Percentiles rank a stretch among this genome's conserved stretches.
phyloP scores from a whole-genome alignment of 1,284 basidiomycete genomes.

The Tylopilus sp. region DNA sequence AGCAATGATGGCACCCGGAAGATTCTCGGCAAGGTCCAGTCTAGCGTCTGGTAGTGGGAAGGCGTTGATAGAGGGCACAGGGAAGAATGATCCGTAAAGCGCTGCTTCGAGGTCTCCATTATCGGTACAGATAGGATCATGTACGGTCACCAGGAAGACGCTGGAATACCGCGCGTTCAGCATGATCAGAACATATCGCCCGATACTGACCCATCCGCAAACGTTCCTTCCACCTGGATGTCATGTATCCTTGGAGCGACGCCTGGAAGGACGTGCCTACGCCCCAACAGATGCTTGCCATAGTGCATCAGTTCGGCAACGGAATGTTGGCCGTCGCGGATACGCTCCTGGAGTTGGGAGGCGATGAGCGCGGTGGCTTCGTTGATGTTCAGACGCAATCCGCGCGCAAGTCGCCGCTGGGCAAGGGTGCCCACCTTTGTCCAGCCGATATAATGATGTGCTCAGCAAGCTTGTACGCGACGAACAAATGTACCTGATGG shows the following conservation, averaged over 20 bases:
- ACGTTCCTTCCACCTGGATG: constrained; percentile 93
- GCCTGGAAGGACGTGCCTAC: constrained; percentile 86
- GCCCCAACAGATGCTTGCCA: constrained; percentile 88
- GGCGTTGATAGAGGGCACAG: constrained; percentile 67
- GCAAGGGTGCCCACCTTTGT: constrained; percentile 81
- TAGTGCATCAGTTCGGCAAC: constrained; percentile 92
- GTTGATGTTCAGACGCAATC: constrained; percentile 82
- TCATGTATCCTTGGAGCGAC: constrained; percentile 74
- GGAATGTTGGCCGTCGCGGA: constrained; percentile 90
- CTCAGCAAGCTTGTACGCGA: background rate
- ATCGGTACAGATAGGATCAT: constrained; percentile 90
- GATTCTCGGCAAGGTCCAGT: constrained; percentile 59
- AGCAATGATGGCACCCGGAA: constrained; percentile 79
- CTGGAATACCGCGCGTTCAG: constrained; percentile 39
- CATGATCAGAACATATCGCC: background rate
- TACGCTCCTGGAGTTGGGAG: constrained; percentile 89
- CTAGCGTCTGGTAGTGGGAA: constrained; percentile 65
- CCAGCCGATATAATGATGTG: constrained; percentile 4
- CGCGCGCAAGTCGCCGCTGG: constrained; percentile 92
- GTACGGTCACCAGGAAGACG: constrained; percentile 93
- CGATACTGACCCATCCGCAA: constrained; percentile 73
- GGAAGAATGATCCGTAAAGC: constrained; percentile 92
- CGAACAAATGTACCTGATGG: constrained; percentile 52
- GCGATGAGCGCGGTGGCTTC: constrained; percentile 93
- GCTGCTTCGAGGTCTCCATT: constrained; percentile 80